A percentile compares a stretch with the other conserved stretches of the same genome.
Evolutionary conservation across 108 stramenopile genomes (phyloP).

Genomic region (Skeletonema marinoi): DNA sequence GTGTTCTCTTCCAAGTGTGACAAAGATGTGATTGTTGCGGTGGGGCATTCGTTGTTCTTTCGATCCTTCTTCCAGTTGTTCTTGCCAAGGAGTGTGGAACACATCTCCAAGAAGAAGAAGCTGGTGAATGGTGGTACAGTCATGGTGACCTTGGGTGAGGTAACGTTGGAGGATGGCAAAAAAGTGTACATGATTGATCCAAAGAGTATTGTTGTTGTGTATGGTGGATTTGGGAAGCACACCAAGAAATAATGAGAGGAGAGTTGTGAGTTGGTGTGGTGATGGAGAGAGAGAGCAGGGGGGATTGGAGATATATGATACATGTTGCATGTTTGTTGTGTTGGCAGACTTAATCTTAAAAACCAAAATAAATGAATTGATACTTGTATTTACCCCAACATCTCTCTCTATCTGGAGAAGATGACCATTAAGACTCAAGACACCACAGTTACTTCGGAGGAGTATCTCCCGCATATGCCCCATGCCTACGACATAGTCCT

Average conservation of each 20-base stretch:
- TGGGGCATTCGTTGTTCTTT: conserved; percentile 91
- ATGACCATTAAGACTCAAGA: too few species aligned
- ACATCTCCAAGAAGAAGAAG: conserved; percentile 83
- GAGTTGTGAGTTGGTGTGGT: background rate
- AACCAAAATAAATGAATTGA: too few species aligned
- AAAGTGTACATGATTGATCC: conserved; percentile 87
- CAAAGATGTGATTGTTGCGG: conserved; percentile 64
- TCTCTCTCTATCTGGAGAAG: too few species aligned
- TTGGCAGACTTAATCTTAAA: too few species aligned
- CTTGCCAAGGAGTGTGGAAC: conserved; percentile 65
- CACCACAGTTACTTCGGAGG: too few species aligned
- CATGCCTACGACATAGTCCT: too few species aligned
- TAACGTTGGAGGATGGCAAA: conserved; percentile 43
- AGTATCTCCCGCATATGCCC: too few species aligned
- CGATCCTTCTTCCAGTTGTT: conserved; percentile 83
- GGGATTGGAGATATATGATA: too few species aligned
- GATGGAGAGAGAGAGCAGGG: too few species aligned
- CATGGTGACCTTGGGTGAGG: conserved; percentile 76
- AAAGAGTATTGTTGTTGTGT: conserved; percentile 65
- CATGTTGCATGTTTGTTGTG: too few species aligned
- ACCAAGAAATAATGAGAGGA: conserved; percentile 25
- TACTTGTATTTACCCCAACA: too few species aligned
- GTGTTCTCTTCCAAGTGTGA: conserved; percentile 62
- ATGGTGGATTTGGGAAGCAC: conserved; percentile 83
- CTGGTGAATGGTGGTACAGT: conserved; percentile 86